These are phyloP conservation scores for Colletotrichum phormii DNA, from an alignment of 2,329 filamentous ascomycete genomes.

Conservation along the genomic window DNA sequence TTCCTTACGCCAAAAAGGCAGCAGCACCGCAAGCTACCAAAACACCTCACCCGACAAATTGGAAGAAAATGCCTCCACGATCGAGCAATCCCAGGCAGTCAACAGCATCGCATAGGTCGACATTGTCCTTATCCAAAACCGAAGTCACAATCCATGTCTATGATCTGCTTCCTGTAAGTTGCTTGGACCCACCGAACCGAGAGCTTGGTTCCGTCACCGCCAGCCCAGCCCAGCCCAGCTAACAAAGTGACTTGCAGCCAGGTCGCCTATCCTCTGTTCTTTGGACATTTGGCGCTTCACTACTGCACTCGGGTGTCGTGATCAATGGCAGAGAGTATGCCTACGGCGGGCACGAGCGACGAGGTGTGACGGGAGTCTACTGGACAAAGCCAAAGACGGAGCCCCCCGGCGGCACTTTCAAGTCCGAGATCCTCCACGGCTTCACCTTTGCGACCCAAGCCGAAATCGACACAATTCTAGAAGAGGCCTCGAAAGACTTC, in stretches of 20 bases:
- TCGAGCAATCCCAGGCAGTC: slow-evolving; percentile 40
- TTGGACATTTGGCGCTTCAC: slow-evolving; percentile 81
- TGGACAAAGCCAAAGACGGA: slow-evolving; percentile 80
- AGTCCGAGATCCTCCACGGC: slow-evolving; percentile 80
- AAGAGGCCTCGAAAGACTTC: slow-evolving; percentile 77
- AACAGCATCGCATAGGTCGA: slow-evolving; percentile 66
- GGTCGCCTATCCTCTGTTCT: slow-evolving; percentile 80
- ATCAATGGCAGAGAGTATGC: slow-evolving; percentile 86
- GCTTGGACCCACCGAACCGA: slow-evolving; percentile 21
- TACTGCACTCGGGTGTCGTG: slow-evolving; percentile 86
- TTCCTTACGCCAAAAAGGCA: background rate
- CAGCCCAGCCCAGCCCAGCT: slow-evolving; percentile 13
- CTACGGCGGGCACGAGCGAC: slow-evolving; percentile 83
- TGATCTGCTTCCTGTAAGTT: slow-evolving; percentile 76
- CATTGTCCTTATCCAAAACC: slow-evolving; percentile 76
- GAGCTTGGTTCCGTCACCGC: slow-evolving; percentile 6
- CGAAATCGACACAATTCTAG: slow-evolving; percentile 79
- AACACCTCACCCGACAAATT: background rate
- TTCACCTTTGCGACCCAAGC: slow-evolving; percentile 76
- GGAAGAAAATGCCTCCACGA: slow-evolving; percentile 29
- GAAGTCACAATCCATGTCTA: slow-evolving; percentile 83
- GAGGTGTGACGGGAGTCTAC: slow-evolving; percentile 81
- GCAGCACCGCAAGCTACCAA: background rate
- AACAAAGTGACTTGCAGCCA: slow-evolving; percentile 59
- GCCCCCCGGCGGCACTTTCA: slow-evolving; percentile 83